Base-by-base conservation (phyloP, 176 grass and related monocot species). In the Oryza rufipogon region DNA sequence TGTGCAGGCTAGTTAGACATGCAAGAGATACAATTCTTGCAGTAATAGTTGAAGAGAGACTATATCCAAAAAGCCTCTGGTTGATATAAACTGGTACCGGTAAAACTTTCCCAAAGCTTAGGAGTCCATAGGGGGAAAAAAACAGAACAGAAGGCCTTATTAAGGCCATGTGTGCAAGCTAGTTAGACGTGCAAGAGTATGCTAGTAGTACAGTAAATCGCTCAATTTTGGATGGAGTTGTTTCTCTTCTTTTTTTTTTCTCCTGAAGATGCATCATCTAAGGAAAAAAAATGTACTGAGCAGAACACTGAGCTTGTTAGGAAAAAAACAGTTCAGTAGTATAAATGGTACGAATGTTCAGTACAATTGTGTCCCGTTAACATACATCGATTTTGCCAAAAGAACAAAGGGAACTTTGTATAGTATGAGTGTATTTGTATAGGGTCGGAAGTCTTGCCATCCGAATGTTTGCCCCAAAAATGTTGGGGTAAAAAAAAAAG, bases 351-450 rank as follows among this genome's bases (percentile, higher is more conserved):
- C 23, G n/a, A 69, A 64, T 47, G 25, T 5, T 20, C 23, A 47
- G 64, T 16, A 69, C 11, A 80, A 3, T 51, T 67, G 42, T 22
- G 28, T 30, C 52, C 33, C 7, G 6, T 25, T 58, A 66, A 56
- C n/a, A 64, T 44, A 58, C 46, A 86, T 16, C 46, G 66, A 17
- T 78, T 86, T 68, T 63, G 44, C 54, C 20, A 36, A 39, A 51
- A 23, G 0, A 5, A 54, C 26, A 48, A 34, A 15, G 28, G 17
- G 26, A 86, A 30, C n/a, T 41, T 68, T 2, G 26, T 74, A 61
- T 72, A 5, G 19, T 54, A 83, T 68, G 26, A 30, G 73, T 77
- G 64, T n/a, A 36, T 69, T 63, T 77, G 23, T 90, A 26, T 68
- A 34, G 36, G 30, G 64, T 61, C 4, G 25, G 19, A 78, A 28